Evolutionary conservation across 495 filamentous ascomycete genomes (phyloP).

Genomic region (Diplogelasinospora grovesii): DNA sequence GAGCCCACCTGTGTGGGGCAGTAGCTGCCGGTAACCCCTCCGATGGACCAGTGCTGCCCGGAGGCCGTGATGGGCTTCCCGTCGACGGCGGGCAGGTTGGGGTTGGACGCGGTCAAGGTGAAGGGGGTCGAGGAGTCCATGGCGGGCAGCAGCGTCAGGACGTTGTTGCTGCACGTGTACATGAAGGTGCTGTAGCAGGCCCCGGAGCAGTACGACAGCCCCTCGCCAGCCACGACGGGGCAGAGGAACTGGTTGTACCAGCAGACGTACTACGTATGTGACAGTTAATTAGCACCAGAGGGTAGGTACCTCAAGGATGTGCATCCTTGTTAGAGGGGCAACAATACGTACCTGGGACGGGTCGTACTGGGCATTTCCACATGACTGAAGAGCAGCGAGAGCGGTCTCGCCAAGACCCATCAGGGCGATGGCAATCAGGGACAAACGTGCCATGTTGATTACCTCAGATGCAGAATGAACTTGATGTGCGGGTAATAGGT

Average conservation of each 20-base stretch:
- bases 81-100: slow-evolving; percentile 35
- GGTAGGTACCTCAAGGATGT: no score
- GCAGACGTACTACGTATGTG: slow-evolving; percentile 29
- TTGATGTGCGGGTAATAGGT: background rate
- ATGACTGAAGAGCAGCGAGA: slow-evolving; percentile 13
- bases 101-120: slow-evolving; percentile 31
- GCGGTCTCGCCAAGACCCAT: slow-evolving; percentile 10
- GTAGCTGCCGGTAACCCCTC: slow-evolving; percentile 39
- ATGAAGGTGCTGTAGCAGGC: slow-evolving; percentile 32
- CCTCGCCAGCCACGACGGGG: slow-evolving; percentile 25
- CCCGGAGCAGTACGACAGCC: slow-evolving; percentile 21
- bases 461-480: background rate
- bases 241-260: slow-evolving; percentile 25
- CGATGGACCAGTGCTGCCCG: slow-evolving; percentile 30
- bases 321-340: no score
- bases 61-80: slow-evolving; percentile 33
- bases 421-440: slow-evolving; percentile 11
- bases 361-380: slow-evolving; percentile 24
- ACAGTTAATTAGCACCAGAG: background rate
- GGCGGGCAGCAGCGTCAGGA: slow-evolving; percentile 25
- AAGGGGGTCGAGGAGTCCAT: slow-evolving; percentile 30
- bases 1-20: slow-evolving; percentile 19
- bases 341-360: slow-evolving; percentile 17
- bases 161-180: slow-evolving; percentile 34
- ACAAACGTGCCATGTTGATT: slow-evolving; percentile 14